phyloP scores from a whole-genome alignment of 495 filamentous ascomycete species.

The Chaetomium fimeti region DNA sequence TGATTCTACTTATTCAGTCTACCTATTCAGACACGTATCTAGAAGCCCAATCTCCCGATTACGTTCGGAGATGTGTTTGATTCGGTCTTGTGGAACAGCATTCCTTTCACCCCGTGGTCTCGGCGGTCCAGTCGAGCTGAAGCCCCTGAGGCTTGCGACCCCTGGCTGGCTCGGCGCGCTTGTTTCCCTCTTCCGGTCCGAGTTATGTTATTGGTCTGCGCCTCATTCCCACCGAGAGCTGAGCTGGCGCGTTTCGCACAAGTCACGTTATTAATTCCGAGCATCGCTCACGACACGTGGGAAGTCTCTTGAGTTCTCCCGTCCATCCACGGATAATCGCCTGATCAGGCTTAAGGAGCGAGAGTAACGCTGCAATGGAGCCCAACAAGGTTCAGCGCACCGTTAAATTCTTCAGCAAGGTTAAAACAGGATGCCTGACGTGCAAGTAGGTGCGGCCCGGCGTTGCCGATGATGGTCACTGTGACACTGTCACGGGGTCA shows the following conservation, averaged over 20 bases:
- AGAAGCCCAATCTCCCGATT: not conserved
- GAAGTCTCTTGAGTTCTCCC: not conserved
- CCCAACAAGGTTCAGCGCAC: not conserved
- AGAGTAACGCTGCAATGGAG: not conserved
- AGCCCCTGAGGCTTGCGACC: not conserved
- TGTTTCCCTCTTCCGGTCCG: not conserved
- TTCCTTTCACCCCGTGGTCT: not conserved
- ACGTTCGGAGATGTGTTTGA: not conserved
- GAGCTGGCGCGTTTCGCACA: not conserved
- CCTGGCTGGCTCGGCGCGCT: not conserved
- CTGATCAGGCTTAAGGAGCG: not conserved
- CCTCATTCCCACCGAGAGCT: not conserved
- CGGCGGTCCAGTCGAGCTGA: not conserved
- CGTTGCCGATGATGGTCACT: not conserved
- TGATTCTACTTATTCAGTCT: not conserved
- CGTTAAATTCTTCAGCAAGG: slow-evolving; percentile 19
- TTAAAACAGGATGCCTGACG: slow-evolving; percentile 27
- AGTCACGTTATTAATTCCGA: not conserved
- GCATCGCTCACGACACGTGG: not conserved
- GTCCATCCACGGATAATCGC: not conserved
- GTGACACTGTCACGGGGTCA: too few relatives aligned
- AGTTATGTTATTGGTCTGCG: slow-evolving; percentile 2
- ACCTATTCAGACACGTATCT: not conserved
- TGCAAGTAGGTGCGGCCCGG: slow-evolving; percentile 24
- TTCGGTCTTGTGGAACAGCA: not conserved